These are phyloP conservation scores for Fusarium oxysporum DNA, from an alignment of 2,329 filamentous ascomycete species.

Conservation along the genomic window DNA sequence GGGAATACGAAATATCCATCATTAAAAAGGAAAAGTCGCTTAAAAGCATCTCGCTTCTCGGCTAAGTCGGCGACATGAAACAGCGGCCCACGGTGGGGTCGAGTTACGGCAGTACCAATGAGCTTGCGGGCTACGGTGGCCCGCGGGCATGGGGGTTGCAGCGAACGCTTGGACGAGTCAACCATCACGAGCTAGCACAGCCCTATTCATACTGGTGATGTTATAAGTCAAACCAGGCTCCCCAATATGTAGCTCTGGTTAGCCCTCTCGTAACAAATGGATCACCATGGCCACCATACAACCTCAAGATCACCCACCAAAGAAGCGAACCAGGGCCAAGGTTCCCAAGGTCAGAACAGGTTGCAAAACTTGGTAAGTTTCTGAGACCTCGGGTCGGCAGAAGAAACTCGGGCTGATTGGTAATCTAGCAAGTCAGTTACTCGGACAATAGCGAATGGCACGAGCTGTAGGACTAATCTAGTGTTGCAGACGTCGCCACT, in stretches of 20 bases:
- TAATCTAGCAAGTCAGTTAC: conserved; percentile 15
- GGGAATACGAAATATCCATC: background rate
- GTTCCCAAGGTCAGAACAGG: conserved; percentile 25
- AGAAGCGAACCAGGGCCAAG: conserved; percentile 28
- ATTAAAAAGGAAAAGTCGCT: background rate
- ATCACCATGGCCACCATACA: conserved; percentile 1
- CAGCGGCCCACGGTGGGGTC: background rate
- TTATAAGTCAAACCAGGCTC: background rate
- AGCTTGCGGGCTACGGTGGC: background rate
- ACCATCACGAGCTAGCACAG: background rate
- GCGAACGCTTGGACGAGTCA: background rate
- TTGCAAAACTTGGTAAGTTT: conserved; percentile 31
- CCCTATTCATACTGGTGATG: background rate
- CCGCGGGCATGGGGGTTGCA: background rate
- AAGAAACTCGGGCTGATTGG: background rate
- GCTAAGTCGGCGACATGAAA: background rate
- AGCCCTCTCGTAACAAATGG: conserved; percentile 5
- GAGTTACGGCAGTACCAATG: conserved; percentile 4
- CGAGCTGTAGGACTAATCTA: background rate
- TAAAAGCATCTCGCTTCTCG: background rate
- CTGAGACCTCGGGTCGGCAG: too few relatives aligned
- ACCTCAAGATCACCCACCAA: conserved; percentile 6
- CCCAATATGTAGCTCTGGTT: background rate
- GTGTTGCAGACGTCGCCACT: conserved; percentile 27
- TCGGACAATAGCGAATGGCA: background rate